Conservation (phyloP, 2,329 filamentous ascomycete species). For the Parascedosporium putredinis region DNA sequence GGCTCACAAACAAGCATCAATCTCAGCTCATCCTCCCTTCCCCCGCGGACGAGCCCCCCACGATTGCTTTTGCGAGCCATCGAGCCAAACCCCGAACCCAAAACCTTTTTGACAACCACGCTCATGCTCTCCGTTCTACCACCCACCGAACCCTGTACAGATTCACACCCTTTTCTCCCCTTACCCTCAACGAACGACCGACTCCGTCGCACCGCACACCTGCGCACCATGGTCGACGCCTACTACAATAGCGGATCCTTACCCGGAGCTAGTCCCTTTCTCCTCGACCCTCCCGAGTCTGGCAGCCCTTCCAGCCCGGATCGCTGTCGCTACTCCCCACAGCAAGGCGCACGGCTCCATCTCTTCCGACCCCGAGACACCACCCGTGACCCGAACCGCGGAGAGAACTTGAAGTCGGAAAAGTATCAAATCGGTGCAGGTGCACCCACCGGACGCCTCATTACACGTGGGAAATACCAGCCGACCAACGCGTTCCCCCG, state of each 20-base stretch:
- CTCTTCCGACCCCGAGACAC: background rate
- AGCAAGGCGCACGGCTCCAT: background rate
- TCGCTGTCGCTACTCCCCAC: background rate
- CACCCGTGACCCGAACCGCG: background rate
- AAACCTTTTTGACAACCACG: background rate
- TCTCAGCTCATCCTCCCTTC: no score
- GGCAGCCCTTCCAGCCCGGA: background rate
- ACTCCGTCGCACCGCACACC: background rate
- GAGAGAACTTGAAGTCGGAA: background rate
- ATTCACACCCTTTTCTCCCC: background rate
- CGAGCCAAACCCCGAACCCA: background rate
- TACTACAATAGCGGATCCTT: background rate
- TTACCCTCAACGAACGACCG: background rate
- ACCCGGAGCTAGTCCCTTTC: background rate
- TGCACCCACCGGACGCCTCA: background rate
- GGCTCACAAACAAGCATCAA: no score
- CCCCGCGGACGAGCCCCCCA: no score
- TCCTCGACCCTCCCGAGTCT: background rate
- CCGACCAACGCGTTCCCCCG: background rate
- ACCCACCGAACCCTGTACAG: background rate
- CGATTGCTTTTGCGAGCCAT: no score
- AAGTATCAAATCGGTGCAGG: background rate
- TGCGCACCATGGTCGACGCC: background rate
- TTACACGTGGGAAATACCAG: background rate
- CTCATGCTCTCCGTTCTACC: background rate